These are phyloP conservation scores for Sphaerosporella brunnea DNA, from an alignment of 495 filamentous ascomycete species.

Conservation along the genomic window DNA sequence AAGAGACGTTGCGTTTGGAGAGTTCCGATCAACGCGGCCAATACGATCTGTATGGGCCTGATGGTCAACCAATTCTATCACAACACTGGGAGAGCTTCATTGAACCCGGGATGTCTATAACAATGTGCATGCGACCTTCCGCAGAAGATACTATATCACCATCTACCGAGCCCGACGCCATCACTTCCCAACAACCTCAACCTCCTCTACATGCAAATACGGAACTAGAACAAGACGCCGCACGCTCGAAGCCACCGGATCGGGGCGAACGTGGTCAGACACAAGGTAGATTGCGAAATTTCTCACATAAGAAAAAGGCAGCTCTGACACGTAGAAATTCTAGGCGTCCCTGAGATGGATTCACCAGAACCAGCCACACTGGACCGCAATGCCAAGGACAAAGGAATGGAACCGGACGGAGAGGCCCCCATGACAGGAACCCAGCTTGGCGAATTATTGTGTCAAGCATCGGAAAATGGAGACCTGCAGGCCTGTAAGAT, in stretches of 20 bases:
- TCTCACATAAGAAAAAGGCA: not conserved
- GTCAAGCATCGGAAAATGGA: not conserved
- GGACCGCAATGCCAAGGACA: not conserved
- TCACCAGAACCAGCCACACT: not conserved
- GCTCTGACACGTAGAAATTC: not conserved
- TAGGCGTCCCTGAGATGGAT: not conserved
- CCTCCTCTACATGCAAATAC: not conserved
- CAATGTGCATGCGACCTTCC: not conserved
- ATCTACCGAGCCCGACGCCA: not conserved
- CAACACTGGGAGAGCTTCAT: not conserved
- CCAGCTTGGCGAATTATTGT: not conserved
- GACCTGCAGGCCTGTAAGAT: not conserved
- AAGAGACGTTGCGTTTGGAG: not conserved
- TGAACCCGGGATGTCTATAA: not conserved
- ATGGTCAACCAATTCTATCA: not conserved
- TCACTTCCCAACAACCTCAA: not conserved
- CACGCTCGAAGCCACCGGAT: not conserved
- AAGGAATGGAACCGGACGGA: not conserved
- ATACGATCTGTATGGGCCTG: not conserved
- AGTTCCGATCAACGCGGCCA: not conserved
- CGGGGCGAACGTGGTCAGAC: not conserved
- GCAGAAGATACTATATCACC: not conserved
- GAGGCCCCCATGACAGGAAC: not conserved
- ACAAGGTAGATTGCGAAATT: not conserved
- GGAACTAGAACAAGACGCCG: not conserved